These are phyloP conservation scores for Pleurotus sapidus DNA, from an alignment of 768 basidiomycete species.

Conservation along the genomic window DNA sequence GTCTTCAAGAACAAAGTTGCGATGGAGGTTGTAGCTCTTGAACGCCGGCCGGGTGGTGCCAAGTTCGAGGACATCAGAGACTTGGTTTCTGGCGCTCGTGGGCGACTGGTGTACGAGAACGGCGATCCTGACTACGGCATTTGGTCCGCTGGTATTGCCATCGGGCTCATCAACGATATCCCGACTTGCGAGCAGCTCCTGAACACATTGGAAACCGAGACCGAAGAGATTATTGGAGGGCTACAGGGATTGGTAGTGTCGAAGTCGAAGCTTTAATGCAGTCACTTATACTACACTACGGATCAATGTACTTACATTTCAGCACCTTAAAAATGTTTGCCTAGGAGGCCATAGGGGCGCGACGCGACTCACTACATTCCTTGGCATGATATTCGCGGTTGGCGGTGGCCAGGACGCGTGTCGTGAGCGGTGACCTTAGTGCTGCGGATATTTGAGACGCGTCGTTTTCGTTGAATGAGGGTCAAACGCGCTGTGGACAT, in stretches of 20 bases:
- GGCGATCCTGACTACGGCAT: conserved; percentile 89
- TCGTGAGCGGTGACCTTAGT: no score
- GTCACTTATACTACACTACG: neutral
- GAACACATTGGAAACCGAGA: conserved; percentile 67
- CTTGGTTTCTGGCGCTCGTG: conserved; percentile 69
- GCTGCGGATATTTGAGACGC: neutral
- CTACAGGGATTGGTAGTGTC: conserved; percentile 31
- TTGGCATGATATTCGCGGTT: no score
- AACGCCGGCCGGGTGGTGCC: conserved; percentile 77
- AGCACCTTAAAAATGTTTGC: neutral
- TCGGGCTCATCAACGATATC: conserved; percentile 80
- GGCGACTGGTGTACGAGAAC: conserved; percentile 72
- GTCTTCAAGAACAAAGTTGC: conserved; percentile 86
- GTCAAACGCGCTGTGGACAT: neutral
- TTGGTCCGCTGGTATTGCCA: conserved; percentile 67
- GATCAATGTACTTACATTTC: neutral
- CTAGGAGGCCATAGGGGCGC: no score
- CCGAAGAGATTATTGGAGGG: conserved; percentile 60
- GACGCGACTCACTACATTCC: no score
- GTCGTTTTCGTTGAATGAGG: conserved; percentile 3
- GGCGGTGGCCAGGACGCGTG: no score
- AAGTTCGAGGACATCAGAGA: conserved; percentile 85
- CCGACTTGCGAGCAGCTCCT: conserved; percentile 79
- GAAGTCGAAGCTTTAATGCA: conserved; percentile 36
- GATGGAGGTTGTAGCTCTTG: conserved; percentile 80